Conservation (phyloP, 2,329 filamentous ascomycete genomes). For the Verticillium nonalfalfae region DNA sequence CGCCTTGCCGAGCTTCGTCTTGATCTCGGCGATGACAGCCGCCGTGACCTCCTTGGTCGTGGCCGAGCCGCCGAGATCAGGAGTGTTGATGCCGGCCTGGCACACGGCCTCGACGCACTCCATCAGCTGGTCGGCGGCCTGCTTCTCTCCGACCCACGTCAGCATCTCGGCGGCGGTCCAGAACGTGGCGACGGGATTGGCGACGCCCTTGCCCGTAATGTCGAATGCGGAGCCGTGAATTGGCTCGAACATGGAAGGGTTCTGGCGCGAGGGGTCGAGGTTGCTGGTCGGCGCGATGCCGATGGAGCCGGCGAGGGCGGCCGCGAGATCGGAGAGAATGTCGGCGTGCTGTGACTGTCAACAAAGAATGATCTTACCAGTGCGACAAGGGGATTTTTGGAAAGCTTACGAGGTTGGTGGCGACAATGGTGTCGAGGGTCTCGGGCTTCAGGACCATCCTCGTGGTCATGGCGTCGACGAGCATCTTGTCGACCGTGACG, state of each 20-base stretch:
- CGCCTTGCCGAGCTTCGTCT: constrained; percentile 3
- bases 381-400: no score
- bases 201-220: constrained; percentile 49
- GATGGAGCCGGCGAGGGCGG: constrained; percentile 63
- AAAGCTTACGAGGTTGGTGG: constrained; percentile 43
- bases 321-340: constrained; percentile 65
- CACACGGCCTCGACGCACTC: constrained; percentile 46
- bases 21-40: constrained; percentile 17
- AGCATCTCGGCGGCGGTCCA: constrained; percentile 55
- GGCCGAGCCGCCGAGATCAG: constrained; percentile 44
- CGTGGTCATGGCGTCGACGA: constrained; percentile 61
- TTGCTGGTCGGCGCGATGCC: constrained; percentile 67
- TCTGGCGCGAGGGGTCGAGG: constrained; percentile 51
- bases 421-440: constrained; percentile 56
- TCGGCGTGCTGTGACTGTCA: constrained; percentile 38
- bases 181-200: constrained; percentile 52
- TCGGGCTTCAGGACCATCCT: constrained; percentile 57
- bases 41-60: constrained; percentile 26
- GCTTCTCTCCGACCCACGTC: constrained; percentile 47
- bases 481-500: constrained; percentile 57
- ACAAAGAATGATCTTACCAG: constrained; percentile 10
- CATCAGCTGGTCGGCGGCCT: constrained; percentile 42
- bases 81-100: constrained; percentile 42
- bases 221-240: constrained; percentile 55
- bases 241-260: constrained; percentile 55